phyloP scores from a whole-genome alignment of 1,284 basidiomycete species.

The Ceratobasidium sp. region DNA sequence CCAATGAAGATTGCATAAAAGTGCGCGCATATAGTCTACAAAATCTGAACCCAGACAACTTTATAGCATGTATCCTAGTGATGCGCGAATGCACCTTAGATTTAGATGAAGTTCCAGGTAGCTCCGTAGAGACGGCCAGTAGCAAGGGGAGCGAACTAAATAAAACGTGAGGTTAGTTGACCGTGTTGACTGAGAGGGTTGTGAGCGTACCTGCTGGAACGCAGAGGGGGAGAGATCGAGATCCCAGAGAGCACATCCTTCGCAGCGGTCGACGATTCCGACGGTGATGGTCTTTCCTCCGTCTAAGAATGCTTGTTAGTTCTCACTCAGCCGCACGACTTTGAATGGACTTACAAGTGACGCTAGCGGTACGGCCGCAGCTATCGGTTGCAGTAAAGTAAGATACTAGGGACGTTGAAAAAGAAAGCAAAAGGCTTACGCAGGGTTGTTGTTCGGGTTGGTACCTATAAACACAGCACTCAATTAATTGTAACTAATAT shows the following conservation, averaged over 20 bases:
- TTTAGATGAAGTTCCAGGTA: slow-evolving; percentile 37
- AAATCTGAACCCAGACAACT: neutral
- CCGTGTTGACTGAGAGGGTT: neutral
- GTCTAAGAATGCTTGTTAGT: neutral
- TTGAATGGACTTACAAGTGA: slow-evolving; percentile 13
- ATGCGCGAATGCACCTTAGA: too few relatives aligned
- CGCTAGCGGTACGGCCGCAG: neutral
- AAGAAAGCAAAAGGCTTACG: slow-evolving; percentile 1
- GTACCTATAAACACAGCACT: neutral
- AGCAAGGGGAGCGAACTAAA: slow-evolving; percentile 27
- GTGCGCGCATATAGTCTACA: neutral
- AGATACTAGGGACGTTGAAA: too few relatives aligned
- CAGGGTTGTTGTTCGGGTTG: slow-evolving; percentile 44
- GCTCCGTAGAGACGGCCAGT: slow-evolving; percentile 36
- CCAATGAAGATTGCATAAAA: too few relatives aligned
- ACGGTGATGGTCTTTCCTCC: slow-evolving; percentile 36
- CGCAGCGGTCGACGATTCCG: slow-evolving; percentile 34
- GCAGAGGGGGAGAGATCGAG: slow-evolving; percentile 35
- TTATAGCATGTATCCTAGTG: neutral
- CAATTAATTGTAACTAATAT: neutral
- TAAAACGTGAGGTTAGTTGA: neutral
- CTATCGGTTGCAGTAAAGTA: neutral
- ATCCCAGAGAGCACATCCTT: slow-evolving; percentile 34
- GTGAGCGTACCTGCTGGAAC: slow-evolving; percentile 31
- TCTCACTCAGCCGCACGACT: neutral